Conservation (phyloP, 371 early-diverging fungal species). For the Mortierella sp. region DNA sequence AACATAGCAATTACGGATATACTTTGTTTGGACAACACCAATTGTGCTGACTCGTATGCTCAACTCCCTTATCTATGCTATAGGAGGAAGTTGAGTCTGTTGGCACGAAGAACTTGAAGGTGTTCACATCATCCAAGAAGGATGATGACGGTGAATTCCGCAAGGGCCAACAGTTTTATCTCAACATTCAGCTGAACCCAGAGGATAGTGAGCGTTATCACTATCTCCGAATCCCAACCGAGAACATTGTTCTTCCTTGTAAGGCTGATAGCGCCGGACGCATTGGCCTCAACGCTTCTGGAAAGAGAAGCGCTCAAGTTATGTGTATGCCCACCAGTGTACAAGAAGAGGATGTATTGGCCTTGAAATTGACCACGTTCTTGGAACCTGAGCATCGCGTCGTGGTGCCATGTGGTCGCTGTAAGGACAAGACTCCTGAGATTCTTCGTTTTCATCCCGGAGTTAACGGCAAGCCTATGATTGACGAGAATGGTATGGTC, state of each 20-base stretch:
- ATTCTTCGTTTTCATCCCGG: conserved; percentile 50
- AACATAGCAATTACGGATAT: background rate
- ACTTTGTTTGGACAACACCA: too few species aligned
- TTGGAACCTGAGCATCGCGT: conserved; percentile 49
- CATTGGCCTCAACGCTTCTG: conserved; percentile 38
- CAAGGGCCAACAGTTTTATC: conserved; percentile 53
- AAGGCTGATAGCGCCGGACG: conserved; percentile 35
- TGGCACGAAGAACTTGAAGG: conserved; percentile 32
- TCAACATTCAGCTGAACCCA: conserved; percentile 38
- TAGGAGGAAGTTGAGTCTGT: conserved; percentile 38
- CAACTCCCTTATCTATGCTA: background rate
- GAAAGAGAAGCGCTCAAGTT: conserved; percentile 36
- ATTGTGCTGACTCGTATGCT: background rate
- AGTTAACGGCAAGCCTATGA: conserved; percentile 54
- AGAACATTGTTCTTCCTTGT: conserved; percentile 51
- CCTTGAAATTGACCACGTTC: conserved; percentile 38
- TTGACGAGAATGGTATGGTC: conserved; percentile 54
- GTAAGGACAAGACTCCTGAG: conserved; percentile 53
- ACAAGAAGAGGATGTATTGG: conserved; percentile 48
- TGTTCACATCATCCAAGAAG: conserved; percentile 53
- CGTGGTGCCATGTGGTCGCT: conserved; percentile 50
- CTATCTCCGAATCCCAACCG: conserved; percentile 49
- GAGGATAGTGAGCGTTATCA: conserved; percentile 42
- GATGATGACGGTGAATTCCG: conserved; percentile 53
- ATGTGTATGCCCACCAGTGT: conserved; percentile 42